Percentiles rank a stretch among this genome's conserved stretches.
Conservation (phyloP, 352 stramenopile genomes). For the Pythium sp. region DNA sequence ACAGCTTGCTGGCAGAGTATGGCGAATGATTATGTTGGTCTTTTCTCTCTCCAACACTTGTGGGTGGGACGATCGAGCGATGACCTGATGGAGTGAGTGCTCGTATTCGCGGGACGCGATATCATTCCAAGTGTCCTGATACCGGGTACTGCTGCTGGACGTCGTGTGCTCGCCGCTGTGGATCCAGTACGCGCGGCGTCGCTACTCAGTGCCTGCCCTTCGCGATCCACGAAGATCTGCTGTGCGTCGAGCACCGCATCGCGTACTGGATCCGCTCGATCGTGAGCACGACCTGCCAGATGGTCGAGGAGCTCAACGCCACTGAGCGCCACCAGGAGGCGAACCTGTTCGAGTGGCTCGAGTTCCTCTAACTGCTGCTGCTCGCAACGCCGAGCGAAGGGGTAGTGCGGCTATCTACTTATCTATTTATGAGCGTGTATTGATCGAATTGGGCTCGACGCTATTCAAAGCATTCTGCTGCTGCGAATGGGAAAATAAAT, state of each 20-base stretch:
- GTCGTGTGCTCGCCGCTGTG: slow-evolving; percentile 66
- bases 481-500: too few species aligned
- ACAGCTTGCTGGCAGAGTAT: too few species aligned
- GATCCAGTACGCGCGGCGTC: slow-evolving; percentile 58
- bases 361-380: slow-evolving; percentile 57
- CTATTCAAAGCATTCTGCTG: too few species aligned
- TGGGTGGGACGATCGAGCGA: too few species aligned
- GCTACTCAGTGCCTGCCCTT: slow-evolving; percentile 50
- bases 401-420: slow-evolving; percentile 5
- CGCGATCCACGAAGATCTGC: slow-evolving; percentile 22
- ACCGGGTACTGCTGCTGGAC: slow-evolving; percentile 35
- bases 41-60: too few species aligned
- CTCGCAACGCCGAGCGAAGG: slow-evolving; percentile 34
- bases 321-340: slow-evolving; percentile 35
- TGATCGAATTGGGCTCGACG: too few species aligned
- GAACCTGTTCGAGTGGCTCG: slow-evolving; percentile 59
- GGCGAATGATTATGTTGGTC: too few species aligned
- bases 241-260: slow-evolving; percentile 21
- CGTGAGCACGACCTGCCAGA: slow-evolving; percentile 70
- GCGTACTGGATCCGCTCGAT: slow-evolving; percentile 59
- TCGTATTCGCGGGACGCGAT: too few species aligned
- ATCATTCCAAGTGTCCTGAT: too few species aligned
- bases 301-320: slow-evolving; percentile 54
- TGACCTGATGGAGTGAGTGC: too few species aligned
- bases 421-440: neutral